Evolutionary conservation across 495 filamentous ascomycete genomes (phyloP).

Genomic region (Penicillium longicatenatum): DNA sequence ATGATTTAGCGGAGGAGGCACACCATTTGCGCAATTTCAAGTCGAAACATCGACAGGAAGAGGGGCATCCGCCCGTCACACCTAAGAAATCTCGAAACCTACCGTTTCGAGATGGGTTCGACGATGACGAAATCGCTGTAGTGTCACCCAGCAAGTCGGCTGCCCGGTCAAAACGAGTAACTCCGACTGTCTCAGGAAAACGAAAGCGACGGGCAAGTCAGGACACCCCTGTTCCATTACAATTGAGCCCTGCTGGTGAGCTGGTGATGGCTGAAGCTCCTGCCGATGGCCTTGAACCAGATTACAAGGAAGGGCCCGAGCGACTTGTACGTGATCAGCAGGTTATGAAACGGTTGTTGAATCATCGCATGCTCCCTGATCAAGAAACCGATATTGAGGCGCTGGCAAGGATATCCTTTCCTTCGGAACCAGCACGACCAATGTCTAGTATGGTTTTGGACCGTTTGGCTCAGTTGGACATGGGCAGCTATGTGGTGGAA

Average conservation of each 20-base stretch:
- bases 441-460: constrained; percentile 63
- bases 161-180: constrained; percentile 50
- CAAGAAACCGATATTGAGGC: constrained; percentile 58
- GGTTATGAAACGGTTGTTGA: constrained; percentile 60
- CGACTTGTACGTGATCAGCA: constrained; percentile 23
- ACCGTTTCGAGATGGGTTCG: constrained; percentile 69
- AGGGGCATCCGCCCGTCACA: constrained; percentile 48
- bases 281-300: constrained; percentile 24
- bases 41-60: constrained; percentile 40
- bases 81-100: constrained; percentile 60
- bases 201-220: constrained; percentile 60
- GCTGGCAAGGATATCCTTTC: constrained; percentile 51
- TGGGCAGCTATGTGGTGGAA: constrained; percentile 51
- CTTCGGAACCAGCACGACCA: constrained; percentile 53
- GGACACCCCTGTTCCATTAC: constrained; percentile 55
- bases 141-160: constrained; percentile 59
- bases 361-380: constrained; percentile 51
- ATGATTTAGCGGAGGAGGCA: constrained; percentile 63
- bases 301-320: constrained; percentile 12
- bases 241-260: constrained; percentile 49
- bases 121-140: constrained; percentile 66
- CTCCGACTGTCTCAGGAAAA: constrained; percentile 62
- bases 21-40: constrained; percentile 51
- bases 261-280: constrained; percentile 26
- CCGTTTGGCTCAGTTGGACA: constrained; percentile 42